phyloP scores from a whole-genome alignment of 2,329 filamentous ascomycete species.

The Trematosphaeria pertusa region DNA sequence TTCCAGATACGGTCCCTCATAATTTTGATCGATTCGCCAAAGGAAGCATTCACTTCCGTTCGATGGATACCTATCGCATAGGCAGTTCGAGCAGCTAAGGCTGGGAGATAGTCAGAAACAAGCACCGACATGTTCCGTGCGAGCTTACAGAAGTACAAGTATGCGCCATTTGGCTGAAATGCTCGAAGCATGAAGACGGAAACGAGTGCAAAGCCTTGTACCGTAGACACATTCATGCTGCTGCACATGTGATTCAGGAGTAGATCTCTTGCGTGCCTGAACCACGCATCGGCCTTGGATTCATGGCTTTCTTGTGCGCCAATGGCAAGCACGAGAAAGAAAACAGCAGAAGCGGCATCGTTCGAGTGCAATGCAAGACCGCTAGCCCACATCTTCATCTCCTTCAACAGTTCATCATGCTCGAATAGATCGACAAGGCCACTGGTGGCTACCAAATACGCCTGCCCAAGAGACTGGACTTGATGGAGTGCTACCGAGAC shows the following conservation, averaged over 20 bases:
- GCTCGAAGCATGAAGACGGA: conserved; percentile 60
- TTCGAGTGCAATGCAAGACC: conserved; percentile 29
- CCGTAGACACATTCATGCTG: conserved; percentile 58
- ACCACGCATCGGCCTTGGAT: conserved; percentile 55
- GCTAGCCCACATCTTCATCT: conserved; percentile 36
- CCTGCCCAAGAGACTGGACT: conserved; percentile 50
- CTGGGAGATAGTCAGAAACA: conserved; percentile 11
- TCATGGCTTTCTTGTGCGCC: conserved; percentile 55
- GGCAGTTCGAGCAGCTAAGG: conserved; percentile 58
- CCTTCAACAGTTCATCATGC: conserved; percentile 37
- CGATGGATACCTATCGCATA: conserved; percentile 62
- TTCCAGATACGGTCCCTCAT: conserved; percentile 61
- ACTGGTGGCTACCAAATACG: conserved; percentile 56
- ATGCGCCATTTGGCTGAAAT: conserved; percentile 61
- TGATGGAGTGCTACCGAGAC: conserved; percentile 43
- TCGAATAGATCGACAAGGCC: conserved; percentile 59
- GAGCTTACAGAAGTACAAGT: conserved; percentile 56
- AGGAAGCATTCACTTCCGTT: conserved; percentile 60
- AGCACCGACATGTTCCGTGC: too few relatives aligned
- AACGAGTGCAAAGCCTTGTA: conserved; percentile 60
- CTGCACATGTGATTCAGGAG: conserved; percentile 56
- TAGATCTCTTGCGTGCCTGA: conserved; percentile 54
- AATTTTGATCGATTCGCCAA: conserved; percentile 50
- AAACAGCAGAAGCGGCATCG: conserved; percentile 56
- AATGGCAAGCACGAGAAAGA: conserved; percentile 60